phyloP scores from a whole-genome alignment of 371 early-diverging fungal genomes.

The Nematocida homosporus region DNA sequence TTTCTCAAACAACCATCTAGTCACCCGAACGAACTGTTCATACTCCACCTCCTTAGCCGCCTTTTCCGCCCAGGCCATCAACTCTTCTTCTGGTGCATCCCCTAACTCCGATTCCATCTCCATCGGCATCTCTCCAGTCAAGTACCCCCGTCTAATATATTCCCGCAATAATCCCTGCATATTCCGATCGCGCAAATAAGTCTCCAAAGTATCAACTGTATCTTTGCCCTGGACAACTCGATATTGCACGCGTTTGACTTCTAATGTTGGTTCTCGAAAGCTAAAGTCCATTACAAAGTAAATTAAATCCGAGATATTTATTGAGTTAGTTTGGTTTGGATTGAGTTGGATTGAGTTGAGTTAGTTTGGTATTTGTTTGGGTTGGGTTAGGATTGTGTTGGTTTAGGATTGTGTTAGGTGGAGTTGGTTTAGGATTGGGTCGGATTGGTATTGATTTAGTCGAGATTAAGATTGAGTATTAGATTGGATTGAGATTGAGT shows the following conservation, averaged over 20 bases:
- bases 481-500: neutral
- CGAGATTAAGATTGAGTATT: neutral
- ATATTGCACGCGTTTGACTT: conserved; percentile 6
- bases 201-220: neutral
- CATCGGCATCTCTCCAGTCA: neutral
- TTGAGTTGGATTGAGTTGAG: no score
- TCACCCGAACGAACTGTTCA: neutral
- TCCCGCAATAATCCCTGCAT: conserved; percentile 17
- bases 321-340: no score
- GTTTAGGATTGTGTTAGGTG: no score
- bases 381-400: no score
- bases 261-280: conserved; percentile 41
- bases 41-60: conserved; percentile 18
- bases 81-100: conserved; percentile 25
- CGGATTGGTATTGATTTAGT: neutral
- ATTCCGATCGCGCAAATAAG: neutral
- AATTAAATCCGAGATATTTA: conserved; percentile 4
- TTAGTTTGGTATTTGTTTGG: no score
- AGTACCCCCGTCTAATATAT: conserved; percentile 11
- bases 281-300: conserved; percentile 38
- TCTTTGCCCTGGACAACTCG: neutral
- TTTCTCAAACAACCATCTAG: conserved; percentile 20
- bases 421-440: no score
- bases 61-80: neutral
- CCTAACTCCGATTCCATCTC: conserved; percentile 2